Evolutionary conservation across 352 stramenopile species (phyloP).

Genomic region (Phytopythium boreale): DNA sequence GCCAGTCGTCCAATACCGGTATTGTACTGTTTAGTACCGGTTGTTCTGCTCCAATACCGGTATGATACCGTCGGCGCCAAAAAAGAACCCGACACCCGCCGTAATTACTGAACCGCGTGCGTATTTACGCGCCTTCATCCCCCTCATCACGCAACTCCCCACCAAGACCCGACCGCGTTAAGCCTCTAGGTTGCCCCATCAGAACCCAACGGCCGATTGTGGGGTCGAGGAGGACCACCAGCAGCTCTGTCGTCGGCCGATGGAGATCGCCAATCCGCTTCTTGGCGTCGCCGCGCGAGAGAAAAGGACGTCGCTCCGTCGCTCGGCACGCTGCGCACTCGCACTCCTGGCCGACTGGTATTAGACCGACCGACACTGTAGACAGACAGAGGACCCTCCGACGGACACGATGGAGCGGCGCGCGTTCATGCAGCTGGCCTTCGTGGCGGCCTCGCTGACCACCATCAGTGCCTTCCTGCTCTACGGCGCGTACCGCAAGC

Average conservation of each 20-base stretch:
- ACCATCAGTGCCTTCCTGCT: conserved; percentile 61
- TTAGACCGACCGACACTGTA: no score
- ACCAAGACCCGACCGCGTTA: not conserved
- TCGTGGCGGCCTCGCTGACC: conserved; percentile 67
- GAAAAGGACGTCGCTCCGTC: not conserved
- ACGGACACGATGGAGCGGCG: conserved; percentile 34
- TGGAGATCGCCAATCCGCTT: not conserved
- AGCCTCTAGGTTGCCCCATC: not conserved
- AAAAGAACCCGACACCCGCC: not conserved
- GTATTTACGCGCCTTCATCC: conserved; percentile 1
- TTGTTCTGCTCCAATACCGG: not conserved
- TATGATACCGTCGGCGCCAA: not conserved
- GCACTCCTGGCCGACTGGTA: not conserved
- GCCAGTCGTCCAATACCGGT: conserved; percentile 2
- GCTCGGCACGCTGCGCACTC: not conserved
- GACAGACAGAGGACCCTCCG: not conserved
- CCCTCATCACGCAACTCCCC: not conserved
- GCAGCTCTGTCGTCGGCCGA: not conserved
- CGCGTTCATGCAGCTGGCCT: conserved; percentile 57
- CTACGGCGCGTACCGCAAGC: conserved; percentile 46
- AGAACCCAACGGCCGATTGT: not conserved
- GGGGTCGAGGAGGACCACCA: conserved; percentile 2
- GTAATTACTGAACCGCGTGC: not conserved
- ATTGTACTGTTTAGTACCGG: not conserved
- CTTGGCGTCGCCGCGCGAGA: not conserved